Evolutionary conservation across 2,329 filamentous ascomycete genomes (phyloP), one percentile per base, ranked within the genome.

Genomic region (Paracoccidioides brasiliensis): DNA sequence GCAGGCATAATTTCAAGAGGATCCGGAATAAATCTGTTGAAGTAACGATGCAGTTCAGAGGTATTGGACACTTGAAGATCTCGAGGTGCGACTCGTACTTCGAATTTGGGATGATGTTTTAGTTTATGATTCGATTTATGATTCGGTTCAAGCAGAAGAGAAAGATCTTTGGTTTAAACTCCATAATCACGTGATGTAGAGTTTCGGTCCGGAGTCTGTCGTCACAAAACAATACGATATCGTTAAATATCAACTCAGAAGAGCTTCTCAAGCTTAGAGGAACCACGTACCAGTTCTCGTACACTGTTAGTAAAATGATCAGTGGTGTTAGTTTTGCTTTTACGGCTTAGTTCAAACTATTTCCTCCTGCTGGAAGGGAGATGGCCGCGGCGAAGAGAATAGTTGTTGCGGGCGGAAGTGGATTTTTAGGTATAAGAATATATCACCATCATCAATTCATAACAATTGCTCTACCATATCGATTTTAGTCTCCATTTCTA

Each of bases 401-500:
- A 45, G 83, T 97, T 44, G 90, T 98, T 55, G 94, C 88, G 62
- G 93, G 93, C 62, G 91, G 91, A 57, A 96, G 88, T 71, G 91
- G 93, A 38, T 98, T 97, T 69, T 74, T 98, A 32, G 89, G 89
- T 72, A 67, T 35, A 67, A 65, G 80, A 78, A 55, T 58, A 56
- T 57, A 10, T 42, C 12, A 35, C 28, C 2, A 14, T 41, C 15
- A n/a, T 32, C 42, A 52, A 14, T 38, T n/a, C 15, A n/a, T 7
- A 6, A 38, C 9, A 9, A 50, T 3, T 28, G 9, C 15, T 12
- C 22, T 15, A 12, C 15, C 15, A 22, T 15, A 12, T 15, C 15
- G 15, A 9, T 38, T 7, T 22, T 14, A 37, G 33, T 33, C 41
- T 14, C 7, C 32, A 8, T 22, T 38, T 50, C 54, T 53, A 33